Base-by-base conservation (phyloP, 805 yeast genomes). In the Schwanniomyces sp. region DNA sequence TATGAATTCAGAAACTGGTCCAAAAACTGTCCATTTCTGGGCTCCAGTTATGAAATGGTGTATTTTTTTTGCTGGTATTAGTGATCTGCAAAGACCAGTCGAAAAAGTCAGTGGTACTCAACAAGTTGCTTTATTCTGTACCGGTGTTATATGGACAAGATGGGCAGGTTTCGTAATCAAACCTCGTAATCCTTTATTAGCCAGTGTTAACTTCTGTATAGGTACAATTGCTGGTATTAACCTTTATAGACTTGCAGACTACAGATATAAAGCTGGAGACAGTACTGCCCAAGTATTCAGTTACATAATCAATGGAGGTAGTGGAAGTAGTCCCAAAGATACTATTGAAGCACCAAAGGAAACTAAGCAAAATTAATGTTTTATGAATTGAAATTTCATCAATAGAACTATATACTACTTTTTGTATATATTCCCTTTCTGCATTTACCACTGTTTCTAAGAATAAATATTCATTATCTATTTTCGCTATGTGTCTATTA, bases 1-100 rank as follows among this genome's bases (percentile, higher is more conserved):
- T 63, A 64, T 89, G 64, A 81, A 84, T 58, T 85, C 96, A 14
- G 95, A 87, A 64, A 89, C 99, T 16, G 99, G 99, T 28, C 99
- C 99, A 36, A 84, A 74, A 64, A 92, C 99, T n/a, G 91, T 94
- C 47, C 99, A 92, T 65, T 92, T 92, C 71, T 92, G 99, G 99
- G 95, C 78, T 1, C 78, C 78, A 9, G 72, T 72, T 4, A 61
- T 70, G 54, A 74, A 85, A 73, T 92, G 99, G 99, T 78, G 88
- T 12, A 76, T 92, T 52, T 98, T 94, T 26, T 58, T 90, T 57
- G 99, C 99, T 12, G 98, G 99, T 48, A 76, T 89, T 52, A 85
- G 79, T 61, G 99, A 92, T 68, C 73, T 86, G 52, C 77, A 81
- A 53, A 85, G 98, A 72, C 98, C 99, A 1, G 96, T 90, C 34